Conservation (phyloP, 192 early-diverging fungal genomes). For the Gryganskiella cystojenkinii region DNA sequence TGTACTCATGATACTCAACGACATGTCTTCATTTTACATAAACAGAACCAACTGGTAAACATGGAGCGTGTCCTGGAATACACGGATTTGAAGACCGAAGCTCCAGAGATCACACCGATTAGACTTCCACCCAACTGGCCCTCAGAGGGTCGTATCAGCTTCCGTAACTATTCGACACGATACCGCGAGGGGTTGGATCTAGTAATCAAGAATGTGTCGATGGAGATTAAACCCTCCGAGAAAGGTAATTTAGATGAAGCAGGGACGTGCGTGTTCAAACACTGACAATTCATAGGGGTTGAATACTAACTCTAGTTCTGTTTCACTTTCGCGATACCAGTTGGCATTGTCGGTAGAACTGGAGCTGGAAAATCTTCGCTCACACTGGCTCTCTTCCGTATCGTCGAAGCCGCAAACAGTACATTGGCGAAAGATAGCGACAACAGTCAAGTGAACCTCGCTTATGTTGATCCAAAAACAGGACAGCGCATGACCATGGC, state of each 20-base stretch:
- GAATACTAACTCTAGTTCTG: too few species aligned
- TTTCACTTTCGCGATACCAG: too few species aligned
- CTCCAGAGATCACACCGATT: constrained; percentile 19
- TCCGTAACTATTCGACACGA: constrained; percentile 76
- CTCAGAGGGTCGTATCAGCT: constrained; percentile 70
- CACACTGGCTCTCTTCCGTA: constrained; percentile 59
- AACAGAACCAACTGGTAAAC: constrained; percentile 41
- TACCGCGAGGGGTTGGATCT: constrained; percentile 76
- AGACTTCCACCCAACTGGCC: constrained; percentile 69
- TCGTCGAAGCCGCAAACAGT: constrained; percentile 58
- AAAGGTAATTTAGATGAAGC: too few species aligned
- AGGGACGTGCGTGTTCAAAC: too few species aligned
- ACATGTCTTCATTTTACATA: not conserved
- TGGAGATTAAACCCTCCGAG: constrained; percentile 65
- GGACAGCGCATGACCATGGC: too few species aligned
- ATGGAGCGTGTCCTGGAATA: constrained; percentile 50
- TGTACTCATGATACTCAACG: too few species aligned
- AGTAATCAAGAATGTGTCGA: constrained; percentile 79
- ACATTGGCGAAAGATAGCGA: constrained; percentile 60
- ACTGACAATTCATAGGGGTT: too few species aligned
- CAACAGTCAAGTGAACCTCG: constrained; percentile 37
- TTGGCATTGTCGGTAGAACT: constrained; percentile 89
- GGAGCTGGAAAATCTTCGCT: constrained; percentile 65
- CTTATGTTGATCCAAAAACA: not conserved
- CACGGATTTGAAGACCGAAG: constrained; percentile 47